phyloP scores from a whole-genome alignment of 1,139 yeast species.

The Hyphopichia khmerensis region DNA sequence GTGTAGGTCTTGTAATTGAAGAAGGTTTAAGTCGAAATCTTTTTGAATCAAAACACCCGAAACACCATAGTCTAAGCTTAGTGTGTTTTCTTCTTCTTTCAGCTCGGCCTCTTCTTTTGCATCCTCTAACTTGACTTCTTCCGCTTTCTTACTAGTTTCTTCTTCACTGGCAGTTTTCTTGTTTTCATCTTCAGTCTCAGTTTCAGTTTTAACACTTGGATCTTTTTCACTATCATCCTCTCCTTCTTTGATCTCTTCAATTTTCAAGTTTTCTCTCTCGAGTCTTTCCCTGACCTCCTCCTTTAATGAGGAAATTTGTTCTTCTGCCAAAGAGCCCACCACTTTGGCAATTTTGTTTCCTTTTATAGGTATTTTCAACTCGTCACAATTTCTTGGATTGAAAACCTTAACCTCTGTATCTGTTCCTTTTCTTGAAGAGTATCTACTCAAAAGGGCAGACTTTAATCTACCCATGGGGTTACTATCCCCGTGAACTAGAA shows the following conservation, averaged over 20 bases:
- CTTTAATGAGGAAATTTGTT: conserved; percentile 35
- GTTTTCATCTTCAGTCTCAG: conserved; percentile 1
- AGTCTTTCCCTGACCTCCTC: conserved; percentile 25
- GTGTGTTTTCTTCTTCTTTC: conserved; percentile 6
- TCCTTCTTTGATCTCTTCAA: conserved; percentile 15
- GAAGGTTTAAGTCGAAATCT: conserved; percentile 81
- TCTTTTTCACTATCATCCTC: conserved; percentile 10
- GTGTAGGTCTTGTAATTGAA: conserved; percentile 82
- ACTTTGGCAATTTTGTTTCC: conserved; percentile 87
- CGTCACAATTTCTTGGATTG: conserved; percentile 91
- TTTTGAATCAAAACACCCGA: conserved; percentile 91
- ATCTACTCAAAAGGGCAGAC: conserved; percentile 87
- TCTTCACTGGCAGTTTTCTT: no score
- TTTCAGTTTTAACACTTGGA: conserved; percentile 5
- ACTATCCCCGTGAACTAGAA: conserved; percentile 96
- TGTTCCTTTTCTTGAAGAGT: conserved; percentile 77
- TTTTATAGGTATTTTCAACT: conserved; percentile 70
- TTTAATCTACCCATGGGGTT: conserved; percentile 97
- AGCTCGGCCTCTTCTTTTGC: conserved; percentile 6
- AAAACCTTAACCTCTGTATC: conserved; percentile 89
- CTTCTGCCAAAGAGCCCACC: conserved; percentile 70
- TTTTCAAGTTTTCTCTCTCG: conserved; percentile 15
- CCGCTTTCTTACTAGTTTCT: conserved; percentile 5
- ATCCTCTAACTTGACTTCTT: conserved; percentile 12
- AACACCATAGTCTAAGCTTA: conserved; percentile 45